Conservation (phyloP, 2,329 filamentous ascomycete species). For the Diaporthe aspalathi region DNA sequence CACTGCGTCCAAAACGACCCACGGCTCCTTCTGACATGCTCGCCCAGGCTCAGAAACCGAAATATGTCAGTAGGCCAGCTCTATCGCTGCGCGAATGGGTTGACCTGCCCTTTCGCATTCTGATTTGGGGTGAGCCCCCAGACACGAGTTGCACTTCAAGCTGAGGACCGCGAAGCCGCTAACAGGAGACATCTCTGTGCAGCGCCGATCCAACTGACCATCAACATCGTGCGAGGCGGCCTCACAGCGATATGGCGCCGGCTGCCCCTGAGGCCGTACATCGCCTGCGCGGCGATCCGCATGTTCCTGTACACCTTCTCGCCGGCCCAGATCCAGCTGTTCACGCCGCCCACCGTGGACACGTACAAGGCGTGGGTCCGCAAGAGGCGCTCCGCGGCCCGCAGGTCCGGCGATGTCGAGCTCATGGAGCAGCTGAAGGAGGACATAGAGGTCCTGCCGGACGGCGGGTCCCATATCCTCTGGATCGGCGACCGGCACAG, state of each 20-base stretch:
- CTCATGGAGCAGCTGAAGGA: conserved; percentile 31
- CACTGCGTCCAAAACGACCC: not conserved
- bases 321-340: conserved; percentile 32
- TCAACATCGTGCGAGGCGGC: conserved; percentile 13
- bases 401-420: conserved; percentile 1
- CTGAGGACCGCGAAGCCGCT: not conserved
- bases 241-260: conserved; percentile 18
- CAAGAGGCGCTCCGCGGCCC: not conserved
- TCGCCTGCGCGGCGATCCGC: conserved; percentile 28
- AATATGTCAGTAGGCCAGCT: not conserved
- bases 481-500: conserved; percentile 36
- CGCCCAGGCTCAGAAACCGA: not conserved
- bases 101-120: conserved; percentile 15
- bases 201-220: conserved; percentile 20
- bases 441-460: conserved; percentile 33
- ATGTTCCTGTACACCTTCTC: conserved; percentile 34
- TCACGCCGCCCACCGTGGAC: conserved; percentile 24
- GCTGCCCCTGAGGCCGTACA: conserved; percentile 14
- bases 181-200: not conserved
- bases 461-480: conserved; percentile 31
- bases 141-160: not conserved
- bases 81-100: conserved; percentile 7
- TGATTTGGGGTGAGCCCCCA: conserved; percentile 25
- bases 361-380: conserved; percentile 25
- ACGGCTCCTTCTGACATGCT: not conserved